These are phyloP conservation scores for Penicillium palitans DNA, from an alignment of 2,329 filamentous ascomycete species.

Conservation along the genomic window DNA sequence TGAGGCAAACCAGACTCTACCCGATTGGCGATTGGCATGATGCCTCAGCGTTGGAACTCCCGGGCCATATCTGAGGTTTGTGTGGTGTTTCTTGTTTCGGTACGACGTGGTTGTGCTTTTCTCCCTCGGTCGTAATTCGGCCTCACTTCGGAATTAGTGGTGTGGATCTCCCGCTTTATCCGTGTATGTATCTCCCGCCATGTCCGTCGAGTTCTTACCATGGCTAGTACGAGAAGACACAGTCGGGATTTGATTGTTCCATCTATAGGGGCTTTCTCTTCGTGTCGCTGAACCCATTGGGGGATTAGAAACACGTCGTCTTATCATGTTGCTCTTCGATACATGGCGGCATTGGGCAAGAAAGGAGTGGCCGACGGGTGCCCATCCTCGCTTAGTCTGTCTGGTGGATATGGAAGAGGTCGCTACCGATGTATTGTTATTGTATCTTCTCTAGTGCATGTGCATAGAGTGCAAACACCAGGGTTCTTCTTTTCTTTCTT, in stretches of 20 bases:
- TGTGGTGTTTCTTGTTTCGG: no score
- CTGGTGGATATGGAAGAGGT: no score
- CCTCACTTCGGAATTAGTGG: neutral
- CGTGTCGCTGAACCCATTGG: neutral
- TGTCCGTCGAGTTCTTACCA: neutral
- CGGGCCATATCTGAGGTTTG: no score
- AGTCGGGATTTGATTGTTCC: neutral
- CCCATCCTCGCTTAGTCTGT: neutral
- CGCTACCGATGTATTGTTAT: neutral
- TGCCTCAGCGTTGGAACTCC: no score
- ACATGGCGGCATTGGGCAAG: neutral
- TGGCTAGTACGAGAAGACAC: neutral
- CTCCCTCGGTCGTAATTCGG: neutral
- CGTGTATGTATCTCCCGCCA: neutral
- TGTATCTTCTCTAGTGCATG: neutral
- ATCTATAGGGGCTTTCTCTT: neutral
- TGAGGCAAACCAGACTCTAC: no score
- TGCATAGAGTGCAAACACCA: no score
- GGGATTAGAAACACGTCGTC: neutral
- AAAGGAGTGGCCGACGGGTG: neutral
- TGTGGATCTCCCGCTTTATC: neutral
- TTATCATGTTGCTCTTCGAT: neutral
- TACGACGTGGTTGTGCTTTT: no score
- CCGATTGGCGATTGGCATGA: no score
- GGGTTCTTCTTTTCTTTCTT: neutral